Percentiles rank a stretch among this genome's conserved stretches.
Evolutionary conservation across 2,329 filamentous ascomycete genomes (phyloP).

Genomic region (Arthrobotrys sinensis): DNA sequence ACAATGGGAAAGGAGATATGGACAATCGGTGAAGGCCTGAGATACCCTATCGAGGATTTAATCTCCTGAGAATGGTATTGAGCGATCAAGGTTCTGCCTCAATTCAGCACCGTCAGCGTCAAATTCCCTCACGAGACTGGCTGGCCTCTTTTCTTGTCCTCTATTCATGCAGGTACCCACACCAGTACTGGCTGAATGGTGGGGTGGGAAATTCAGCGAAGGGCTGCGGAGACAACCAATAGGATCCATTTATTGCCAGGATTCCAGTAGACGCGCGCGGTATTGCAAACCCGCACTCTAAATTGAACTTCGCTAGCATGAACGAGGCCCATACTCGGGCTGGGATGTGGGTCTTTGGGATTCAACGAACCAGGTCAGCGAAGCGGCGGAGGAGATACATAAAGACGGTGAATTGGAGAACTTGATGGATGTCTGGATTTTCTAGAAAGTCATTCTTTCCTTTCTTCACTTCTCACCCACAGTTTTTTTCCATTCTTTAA

Average conservation of each 20-base stretch:
- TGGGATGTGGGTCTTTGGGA: constrained; percentile 8
- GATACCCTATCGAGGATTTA: background rate
- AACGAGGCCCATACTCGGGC: background rate
- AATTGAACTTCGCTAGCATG: constrained; percentile 15
- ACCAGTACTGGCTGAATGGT: constrained; percentile 1
- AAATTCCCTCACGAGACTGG: constrained; percentile 56
- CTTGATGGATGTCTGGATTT: constrained; percentile 6
- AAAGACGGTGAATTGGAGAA: constrained; percentile 27
- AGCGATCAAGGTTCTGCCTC: constrained; percentile 16
- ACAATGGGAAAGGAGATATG: constrained; percentile 5
- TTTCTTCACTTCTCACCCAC: constrained; percentile 31
- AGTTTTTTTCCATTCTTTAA: constrained; percentile 16
- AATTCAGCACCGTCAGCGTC: constrained; percentile 40
- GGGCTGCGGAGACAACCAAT: constrained; percentile 39
- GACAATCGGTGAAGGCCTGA: constrained; percentile 18
- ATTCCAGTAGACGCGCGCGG: constrained; percentile 45
- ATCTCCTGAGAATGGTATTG: constrained; percentile 30
- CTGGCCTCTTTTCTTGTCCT: background rate
- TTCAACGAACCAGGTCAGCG: constrained; percentile 17
- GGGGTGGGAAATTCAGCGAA: constrained; percentile 32
- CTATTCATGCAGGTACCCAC: constrained; percentile 47
- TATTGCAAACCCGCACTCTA: constrained; percentile 45
- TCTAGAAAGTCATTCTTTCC: constrained; percentile 52
- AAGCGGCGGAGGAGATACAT: constrained; percentile 29
- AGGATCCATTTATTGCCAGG: constrained; percentile 24